Base-by-base conservation (phyloP, 164 flowering plant species). In the Kalanchoe fedtschenkoi region DNA sequence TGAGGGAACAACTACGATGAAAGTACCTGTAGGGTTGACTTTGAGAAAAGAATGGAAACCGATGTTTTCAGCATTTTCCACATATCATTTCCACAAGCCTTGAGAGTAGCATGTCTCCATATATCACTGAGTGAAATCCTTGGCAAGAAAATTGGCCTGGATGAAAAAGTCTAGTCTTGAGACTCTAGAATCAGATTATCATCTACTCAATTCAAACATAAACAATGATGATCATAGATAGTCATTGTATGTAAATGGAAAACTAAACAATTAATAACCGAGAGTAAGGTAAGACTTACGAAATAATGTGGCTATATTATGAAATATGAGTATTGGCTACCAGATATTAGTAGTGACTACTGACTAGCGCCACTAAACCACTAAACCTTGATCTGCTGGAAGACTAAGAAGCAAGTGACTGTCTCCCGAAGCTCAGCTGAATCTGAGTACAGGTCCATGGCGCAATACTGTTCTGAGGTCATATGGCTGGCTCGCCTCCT, bases 41-140 rank as follows among this genome's bases (percentile, higher is more conserved):
- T 72, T 32, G 97, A 89, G 64, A 86, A 74, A 72, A 89, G 78
- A 71, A 93, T 79, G 57, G 93, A 82, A 64, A 85, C 29, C 14
- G 89, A 76, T 64, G 82, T 78, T 75, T 77, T 85, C 61, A 93
- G 67, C 81, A 73, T 80, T 72, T 80, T 82, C 90, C 88, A 82
- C 24, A 75, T 3, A 74, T 84, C 72, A 73, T 82, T 85, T 71
- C 84, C 86, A 75, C 88, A 83, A 56, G 53, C 58, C 76, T 81
- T 86, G 60, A 68, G 74, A 53, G 80, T 64, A 60, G 95, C 97
- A 70, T 97, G 98, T 72, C 71, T 80, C 96, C 96, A 93, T 63
- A 93, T 78, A 73, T 93, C 98, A 75, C 78, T 73, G 47, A 93
- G 85, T 65, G 98, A 74, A 73, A 87, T 87, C 77, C 99, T 85